Percentiles rank a stretch among this genome's conserved stretches.
phyloP scores from a whole-genome alignment of 176 grass and related monocot species.

The Hordeum vulgare region MorexV3_pseudomolecules_assembly NC_058523.1:15850731-15851230 shows the following conservation, averaged over 20 bases:
- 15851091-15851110: conserved; percentile 42
- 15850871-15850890: conserved; percentile 69
- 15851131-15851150: conserved; percentile 39
- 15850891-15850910: not conserved
- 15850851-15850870: conserved; percentile 81
- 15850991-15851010: conserved; percentile 83
- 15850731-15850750: not conserved
- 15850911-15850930: not conserved
- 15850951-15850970: conserved; percentile 52
- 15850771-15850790: conserved; percentile 45
- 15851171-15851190: conserved; percentile 36
- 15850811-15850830: conserved; percentile 50
- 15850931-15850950: conserved; percentile 26
- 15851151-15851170: conserved; percentile 37
- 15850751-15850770: conserved; percentile 9
- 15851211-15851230: conserved; percentile 72
- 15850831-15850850: conserved; percentile 83
- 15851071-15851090: conserved; percentile 63
- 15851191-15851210: conserved; percentile 78
- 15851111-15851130: conserved; percentile 27
- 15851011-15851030: conserved; percentile 81
- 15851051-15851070: conserved; percentile 72
- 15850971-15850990: conserved; percentile 81
- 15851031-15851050: conserved; percentile 91
- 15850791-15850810: conserved; percentile 65